A percentile compares a stretch with the other conserved stretches of the same genome.
Evolutionary conservation across 2,329 filamentous ascomycete species (phyloP).

Genomic region (Monosporascus cannonballus): DNA sequence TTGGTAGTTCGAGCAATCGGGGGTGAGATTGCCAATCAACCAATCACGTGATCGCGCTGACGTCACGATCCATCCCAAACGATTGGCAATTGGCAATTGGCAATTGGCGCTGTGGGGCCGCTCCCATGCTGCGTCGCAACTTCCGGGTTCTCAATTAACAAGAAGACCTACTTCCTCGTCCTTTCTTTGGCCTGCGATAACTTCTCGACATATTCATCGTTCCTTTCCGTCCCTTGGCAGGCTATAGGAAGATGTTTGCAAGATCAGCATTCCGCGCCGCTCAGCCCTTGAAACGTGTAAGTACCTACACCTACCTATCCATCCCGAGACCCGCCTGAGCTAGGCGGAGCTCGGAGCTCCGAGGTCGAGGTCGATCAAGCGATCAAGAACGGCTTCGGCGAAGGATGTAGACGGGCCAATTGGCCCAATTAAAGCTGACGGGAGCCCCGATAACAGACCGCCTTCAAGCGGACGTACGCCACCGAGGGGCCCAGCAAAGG

Average conservation of each 20-base stretch:
- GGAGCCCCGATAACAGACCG: slow-evolving; percentile 9
- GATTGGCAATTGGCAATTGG: too few species aligned
- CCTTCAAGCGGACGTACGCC: slow-evolving; percentile 52
- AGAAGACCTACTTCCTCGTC: too few species aligned
- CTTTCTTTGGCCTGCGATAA: too few species aligned
- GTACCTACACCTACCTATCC: slow-evolving; percentile 14
- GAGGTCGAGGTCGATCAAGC: neutral
- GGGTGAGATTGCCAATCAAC: too few species aligned
- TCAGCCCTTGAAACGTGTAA: slow-evolving; percentile 51
- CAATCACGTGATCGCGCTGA: too few species aligned
- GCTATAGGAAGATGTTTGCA: slow-evolving; percentile 43
- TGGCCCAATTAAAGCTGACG: slow-evolving; percentile 8
- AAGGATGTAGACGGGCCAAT: slow-evolving; percentile 2
- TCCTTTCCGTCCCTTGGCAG: too few species aligned
- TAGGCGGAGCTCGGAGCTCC: slow-evolving; percentile 12
- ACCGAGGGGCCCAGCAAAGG: slow-evolving; percentile 50
- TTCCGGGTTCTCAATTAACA: too few species aligned
- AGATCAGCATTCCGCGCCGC: slow-evolving; percentile 48
- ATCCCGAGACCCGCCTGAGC: neutral
- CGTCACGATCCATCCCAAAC: too few species aligned
- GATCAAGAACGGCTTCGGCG: neutral
- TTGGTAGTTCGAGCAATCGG: too few species aligned
- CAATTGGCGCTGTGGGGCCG: too few species aligned
- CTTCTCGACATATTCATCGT: too few species aligned
- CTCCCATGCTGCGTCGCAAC: too few species aligned